Evolutionary conservation across 306 rosid genomes (phyloP).

Genomic region (Dalbergia cochinchinensis): DNA sequence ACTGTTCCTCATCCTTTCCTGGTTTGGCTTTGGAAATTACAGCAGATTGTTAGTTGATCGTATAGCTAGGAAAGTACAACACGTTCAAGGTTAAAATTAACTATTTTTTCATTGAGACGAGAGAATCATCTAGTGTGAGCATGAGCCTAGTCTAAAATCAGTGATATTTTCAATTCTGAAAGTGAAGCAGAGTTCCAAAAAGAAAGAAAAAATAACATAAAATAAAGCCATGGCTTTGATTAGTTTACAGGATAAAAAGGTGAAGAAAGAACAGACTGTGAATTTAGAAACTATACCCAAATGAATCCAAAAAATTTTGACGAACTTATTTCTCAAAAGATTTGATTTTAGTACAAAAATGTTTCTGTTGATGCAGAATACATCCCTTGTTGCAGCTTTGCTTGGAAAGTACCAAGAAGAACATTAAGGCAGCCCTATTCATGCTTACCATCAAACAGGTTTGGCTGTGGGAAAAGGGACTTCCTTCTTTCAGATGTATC

Average conservation of each 20-base stretch:
- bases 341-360: constrained; percentile 15
- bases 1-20: constrained; percentile 53
- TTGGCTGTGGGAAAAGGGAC: constrained; percentile 41
- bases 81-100: constrained; percentile 20
- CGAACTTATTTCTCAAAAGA: constrained; percentile 2
- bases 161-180: constrained; percentile 11
- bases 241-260: constrained; percentile 23
- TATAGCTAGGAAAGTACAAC: constrained; percentile 39
- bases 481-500: constrained; percentile 48
- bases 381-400: constrained; percentile 40
- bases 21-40: constrained; percentile 44
- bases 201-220: neutral
- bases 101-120: neutral
- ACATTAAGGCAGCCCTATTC: constrained; percentile 8
- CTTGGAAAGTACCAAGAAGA: constrained; percentile 27
- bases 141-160: constrained; percentile 21
- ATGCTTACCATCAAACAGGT: constrained; percentile 50
- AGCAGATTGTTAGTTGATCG: constrained; percentile 44
- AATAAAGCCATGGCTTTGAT: constrained; percentile 15
- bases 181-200: constrained; percentile 13
- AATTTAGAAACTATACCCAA: neutral
- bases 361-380: constrained; percentile 35
- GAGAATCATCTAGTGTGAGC: constrained; percentile 5
- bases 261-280: neutral
- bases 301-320: constrained; percentile 6